Evolutionary conservation across 179 eudicot genomes (phyloP).

Genomic region (Actinidia chinensis): DNA sequence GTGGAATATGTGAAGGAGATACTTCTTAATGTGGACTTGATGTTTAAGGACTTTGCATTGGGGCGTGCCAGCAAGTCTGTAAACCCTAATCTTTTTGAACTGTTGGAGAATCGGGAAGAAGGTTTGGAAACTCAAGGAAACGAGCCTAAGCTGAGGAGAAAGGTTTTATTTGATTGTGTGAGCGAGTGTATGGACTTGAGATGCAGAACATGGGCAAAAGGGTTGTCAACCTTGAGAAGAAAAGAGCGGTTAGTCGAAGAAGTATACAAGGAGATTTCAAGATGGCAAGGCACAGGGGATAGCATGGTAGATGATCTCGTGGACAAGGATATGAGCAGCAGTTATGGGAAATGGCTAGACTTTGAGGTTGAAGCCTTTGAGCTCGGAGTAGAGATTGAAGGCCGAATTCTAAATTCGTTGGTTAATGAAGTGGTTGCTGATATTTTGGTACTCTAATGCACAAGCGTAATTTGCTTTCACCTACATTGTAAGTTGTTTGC

Average conservation of each 20-base stretch:
- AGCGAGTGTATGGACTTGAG: slow-evolving; percentile 66
- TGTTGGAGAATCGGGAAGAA: slow-evolving; percentile 48
- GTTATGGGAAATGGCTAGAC: slow-evolving; percentile 71
- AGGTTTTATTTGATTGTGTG: slow-evolving; percentile 73
- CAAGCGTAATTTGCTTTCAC: neutral
- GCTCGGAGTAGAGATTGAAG: slow-evolving; percentile 69
- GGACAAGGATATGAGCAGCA: slow-evolving; percentile 84
- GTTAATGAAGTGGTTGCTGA: slow-evolving; percentile 68
- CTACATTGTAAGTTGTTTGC: neutral
- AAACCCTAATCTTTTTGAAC: slow-evolving; percentile 56
- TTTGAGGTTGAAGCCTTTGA: slow-evolving; percentile 69
- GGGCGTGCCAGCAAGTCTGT: slow-evolving; percentile 42
- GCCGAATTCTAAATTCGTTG: slow-evolving; percentile 56
- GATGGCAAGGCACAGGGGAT: slow-evolving; percentile 63
- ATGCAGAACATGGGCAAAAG: slow-evolving; percentile 59
- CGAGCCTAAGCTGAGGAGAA: slow-evolving; percentile 36
- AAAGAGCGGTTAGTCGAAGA: slow-evolving; percentile 67
- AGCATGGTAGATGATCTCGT: slow-evolving; percentile 86
- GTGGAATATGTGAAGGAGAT: slow-evolving; percentile 64
- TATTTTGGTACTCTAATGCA: slow-evolving; percentile 28
- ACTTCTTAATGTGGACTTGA: slow-evolving; percentile 46
- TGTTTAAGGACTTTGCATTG: slow-evolving; percentile 38
- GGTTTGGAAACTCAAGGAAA: slow-evolving; percentile 26
- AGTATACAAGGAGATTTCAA: slow-evolving; percentile 63
- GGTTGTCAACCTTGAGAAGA: slow-evolving; percentile 50